These are phyloP conservation scores for Apiospora sp. DNA, from an alignment of 2,329 filamentous ascomycete species.

Conservation along the genomic window DNA sequence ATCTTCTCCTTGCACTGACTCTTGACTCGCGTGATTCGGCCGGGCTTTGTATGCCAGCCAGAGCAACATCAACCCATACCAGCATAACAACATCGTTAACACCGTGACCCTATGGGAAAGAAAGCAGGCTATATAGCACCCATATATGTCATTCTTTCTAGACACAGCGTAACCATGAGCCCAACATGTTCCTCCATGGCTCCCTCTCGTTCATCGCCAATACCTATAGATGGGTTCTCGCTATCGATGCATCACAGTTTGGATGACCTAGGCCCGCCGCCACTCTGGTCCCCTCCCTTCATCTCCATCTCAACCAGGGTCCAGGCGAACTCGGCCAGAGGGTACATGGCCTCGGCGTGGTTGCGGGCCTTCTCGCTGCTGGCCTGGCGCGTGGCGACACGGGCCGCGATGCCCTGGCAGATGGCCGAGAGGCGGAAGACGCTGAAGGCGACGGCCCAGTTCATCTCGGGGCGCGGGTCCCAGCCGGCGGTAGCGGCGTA, in stretches of 20 bases:
- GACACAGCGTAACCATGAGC: not conserved
- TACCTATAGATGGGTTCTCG: not conserved
- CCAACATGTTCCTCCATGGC: not conserved
- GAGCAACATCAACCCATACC: not conserved
- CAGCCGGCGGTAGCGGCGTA: slow-evolving; percentile 75
- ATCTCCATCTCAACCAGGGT: slow-evolving; percentile 62
- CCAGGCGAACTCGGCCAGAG: slow-evolving; percentile 84
- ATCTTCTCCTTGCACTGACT: not conserved
- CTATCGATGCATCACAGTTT: not conserved
- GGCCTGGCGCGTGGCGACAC: slow-evolving; percentile 85
- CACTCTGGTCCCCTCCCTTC: not conserved
- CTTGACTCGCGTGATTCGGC: not conserved
- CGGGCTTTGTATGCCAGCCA: not conserved
- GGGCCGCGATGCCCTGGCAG: slow-evolving; percentile 89
- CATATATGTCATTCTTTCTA: not conserved
- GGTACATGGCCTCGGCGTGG: slow-evolving; percentile 73
- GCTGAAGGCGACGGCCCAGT: slow-evolving; percentile 69
- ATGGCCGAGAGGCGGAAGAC: slow-evolving; percentile 69
- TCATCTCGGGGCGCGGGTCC: slow-evolving; percentile 63
- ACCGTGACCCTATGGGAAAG: not conserved
- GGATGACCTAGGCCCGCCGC: slow-evolving; percentile 15
- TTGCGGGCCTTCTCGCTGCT: slow-evolving; percentile 83
- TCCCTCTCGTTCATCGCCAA: not conserved
- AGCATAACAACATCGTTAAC: not conserved
- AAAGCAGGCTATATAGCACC: not conserved